Evolutionary conservation across 331 rosid species (phyloP), one percentile per base, ranked within the genome.

Genomic region (Cucumis variabilis): DNA sequence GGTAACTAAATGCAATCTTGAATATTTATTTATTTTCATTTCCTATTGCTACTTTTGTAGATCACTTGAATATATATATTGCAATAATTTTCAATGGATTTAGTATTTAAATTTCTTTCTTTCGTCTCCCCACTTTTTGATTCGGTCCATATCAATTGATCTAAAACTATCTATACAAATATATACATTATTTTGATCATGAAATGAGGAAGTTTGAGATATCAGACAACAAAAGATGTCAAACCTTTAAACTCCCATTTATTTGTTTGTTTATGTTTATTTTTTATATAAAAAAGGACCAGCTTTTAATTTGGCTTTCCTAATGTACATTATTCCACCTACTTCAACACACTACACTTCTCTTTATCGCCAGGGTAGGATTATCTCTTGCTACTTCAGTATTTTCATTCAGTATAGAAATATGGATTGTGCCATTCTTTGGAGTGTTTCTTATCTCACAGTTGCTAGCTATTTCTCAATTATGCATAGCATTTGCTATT

Each of bases 341-440:
- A 55, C 63, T 55, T 55, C 63, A 55, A 55, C 44, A 55, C 44
- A 55, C 65, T n/a, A n/a, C n/a, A n/a, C n/a, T n/a, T 89, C 79
- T 94, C 85, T 91, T 93, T 88, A 84, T 90, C 87, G 90, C 94
- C 28, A 91, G 93, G 87, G 88, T 91, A 83, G 95, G 90, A 87
- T 92, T 94, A 90, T 92, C 96, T 53, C 91, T 95, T 88, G 88
- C 98, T 55, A 90, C 89, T 91, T 91, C 94, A 24, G 88, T 93
- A 86, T 94, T 90, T 88, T 95, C 94, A 7, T 91, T 95, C 89
- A 89, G 94, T 90, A 95, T 95, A 27, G 96, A 95, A 95, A 90
- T 92, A 15, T 94, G 96, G 99, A 93, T 97, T 98, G 95, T 94
- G 33, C 87, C n/a, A n/a, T n/a, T n/a, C n/a, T n/a, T n/a, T n/a